Percentiles rank a stretch among this genome's conserved stretches.
phyloP scores from a whole-genome alignment of 139 green algal genomes.

The Mesostigma viride region DNA sequence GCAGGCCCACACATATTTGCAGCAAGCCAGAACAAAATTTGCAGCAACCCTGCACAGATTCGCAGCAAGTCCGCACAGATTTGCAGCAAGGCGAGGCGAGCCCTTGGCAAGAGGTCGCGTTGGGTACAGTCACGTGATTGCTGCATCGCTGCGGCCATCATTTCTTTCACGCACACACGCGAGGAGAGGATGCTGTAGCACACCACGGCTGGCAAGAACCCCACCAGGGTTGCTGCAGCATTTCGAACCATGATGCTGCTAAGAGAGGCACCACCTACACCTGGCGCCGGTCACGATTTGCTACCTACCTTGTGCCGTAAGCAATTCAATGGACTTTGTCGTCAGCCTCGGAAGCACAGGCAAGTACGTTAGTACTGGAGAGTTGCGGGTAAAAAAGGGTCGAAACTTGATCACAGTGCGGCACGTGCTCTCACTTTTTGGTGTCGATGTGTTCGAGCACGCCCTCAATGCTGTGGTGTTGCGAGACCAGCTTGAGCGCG shows the following conservation, averaged over 20 bases:
- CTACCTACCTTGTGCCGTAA: neutral
- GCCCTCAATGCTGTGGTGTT: slow-evolving; percentile 48
- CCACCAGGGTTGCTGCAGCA: neutral
- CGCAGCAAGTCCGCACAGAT: too few relatives aligned
- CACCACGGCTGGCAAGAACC: too few relatives aligned
- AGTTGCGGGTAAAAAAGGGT: neutral
- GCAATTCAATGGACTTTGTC: neutral
- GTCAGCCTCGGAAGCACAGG: neutral
- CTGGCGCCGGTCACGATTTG: neutral
- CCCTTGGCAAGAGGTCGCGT: too few relatives aligned
- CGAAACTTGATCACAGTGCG: neutral
- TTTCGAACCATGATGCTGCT: neutral
- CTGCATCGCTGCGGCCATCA: too few relatives aligned
- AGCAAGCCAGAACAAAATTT: too few relatives aligned
- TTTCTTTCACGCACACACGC: too few relatives aligned
- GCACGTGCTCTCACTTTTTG: slow-evolving; percentile 13
- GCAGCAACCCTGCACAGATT: too few relatives aligned
- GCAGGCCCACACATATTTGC: too few relatives aligned
- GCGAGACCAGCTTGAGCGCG: slow-evolving; percentile 70
- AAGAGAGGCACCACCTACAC: neutral
- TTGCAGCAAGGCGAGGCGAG: too few relatives aligned
- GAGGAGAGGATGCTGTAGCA: too few relatives aligned
- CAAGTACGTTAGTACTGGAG: neutral
- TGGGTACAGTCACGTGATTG: too few relatives aligned
- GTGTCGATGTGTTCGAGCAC: slow-evolving; percentile 38